Evolutionary conservation across 2,329 filamentous ascomycete genomes (phyloP).

Genomic region (Ceratocystis diversiconidia): DNA sequence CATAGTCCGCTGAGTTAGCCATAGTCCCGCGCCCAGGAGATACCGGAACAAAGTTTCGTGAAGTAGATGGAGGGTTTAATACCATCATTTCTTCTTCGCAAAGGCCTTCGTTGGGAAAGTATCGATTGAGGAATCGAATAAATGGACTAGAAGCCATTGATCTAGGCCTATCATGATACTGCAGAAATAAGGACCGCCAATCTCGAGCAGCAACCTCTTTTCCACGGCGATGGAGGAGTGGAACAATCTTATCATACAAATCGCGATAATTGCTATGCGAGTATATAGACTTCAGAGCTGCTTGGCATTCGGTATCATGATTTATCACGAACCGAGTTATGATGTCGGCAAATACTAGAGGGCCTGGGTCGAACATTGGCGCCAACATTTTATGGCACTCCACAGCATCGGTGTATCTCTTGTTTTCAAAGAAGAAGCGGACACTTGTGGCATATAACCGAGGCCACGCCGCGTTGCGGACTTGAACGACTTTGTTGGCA

Average conservation of each 20-base stretch:
- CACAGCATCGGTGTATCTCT: constrained; percentile 28
- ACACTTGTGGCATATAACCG: constrained; percentile 36
- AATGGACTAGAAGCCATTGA: constrained; percentile 32
- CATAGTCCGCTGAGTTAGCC: not conserved
- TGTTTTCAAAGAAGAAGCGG: constrained; percentile 29
- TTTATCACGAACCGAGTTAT: constrained; percentile 30
- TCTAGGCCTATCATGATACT: constrained; percentile 13
- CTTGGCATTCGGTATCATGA: constrained; percentile 25
- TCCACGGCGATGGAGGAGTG: constrained; percentile 36
- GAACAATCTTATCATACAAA: constrained; percentile 39
- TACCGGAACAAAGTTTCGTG: not conserved
- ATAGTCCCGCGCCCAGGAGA: not conserved
- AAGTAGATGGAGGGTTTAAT: constrained; percentile 2
- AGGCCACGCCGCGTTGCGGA: constrained; percentile 30
- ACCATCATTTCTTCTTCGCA: constrained; percentile 27
- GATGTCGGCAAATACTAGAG: constrained; percentile 32
- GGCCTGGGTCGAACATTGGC: constrained; percentile 30
- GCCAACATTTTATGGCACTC: constrained; percentile 36
- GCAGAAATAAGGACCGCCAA: constrained; percentile 35
- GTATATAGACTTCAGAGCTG: constrained; percentile 34
- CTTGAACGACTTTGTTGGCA: not conserved
- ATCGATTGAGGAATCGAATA: constrained; percentile 33
- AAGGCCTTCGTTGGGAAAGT: constrained; percentile 31
- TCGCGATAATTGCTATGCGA: constrained; percentile 29
- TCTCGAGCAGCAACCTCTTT: constrained; percentile 29